Conservation (phyloP, 352 stramenopile genomes). For the Phytophthora citricola region DNA sequence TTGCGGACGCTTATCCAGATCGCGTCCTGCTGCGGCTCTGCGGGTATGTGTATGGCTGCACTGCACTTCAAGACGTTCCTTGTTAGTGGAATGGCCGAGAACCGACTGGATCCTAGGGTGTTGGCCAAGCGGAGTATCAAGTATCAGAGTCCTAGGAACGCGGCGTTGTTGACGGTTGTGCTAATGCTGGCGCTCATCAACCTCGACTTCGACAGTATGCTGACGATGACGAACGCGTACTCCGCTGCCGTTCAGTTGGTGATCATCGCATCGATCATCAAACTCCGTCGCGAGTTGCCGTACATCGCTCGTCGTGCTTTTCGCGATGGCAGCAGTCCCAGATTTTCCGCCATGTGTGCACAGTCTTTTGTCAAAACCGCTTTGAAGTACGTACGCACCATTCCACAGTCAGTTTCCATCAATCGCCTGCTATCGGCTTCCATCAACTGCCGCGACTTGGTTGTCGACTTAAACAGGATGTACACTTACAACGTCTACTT, state of each 20-base stretch:
- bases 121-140: constrained; percentile 64
- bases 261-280: constrained; percentile 91
- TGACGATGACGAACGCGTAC: constrained; percentile 93
- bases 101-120: constrained; percentile 78
- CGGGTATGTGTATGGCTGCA: constrained; percentile 92
- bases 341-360: no score
- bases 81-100: constrained; percentile 83
- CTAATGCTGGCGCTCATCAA: constrained; percentile 53
- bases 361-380: no score
- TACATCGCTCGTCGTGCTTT: constrained; percentile 73
- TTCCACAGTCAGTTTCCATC: no score
- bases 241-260: constrained; percentile 87
- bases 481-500: no score
- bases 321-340: constrained; percentile 20
- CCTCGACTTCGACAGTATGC: constrained; percentile 73
- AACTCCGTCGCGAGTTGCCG: constrained; percentile 76
- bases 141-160: constrained; percentile 49
- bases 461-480: no score
- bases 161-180: constrained; percentile 48
- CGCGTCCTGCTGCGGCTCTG: constrained; percentile 69
- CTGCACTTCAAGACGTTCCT: constrained; percentile 92
- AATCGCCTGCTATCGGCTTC: no score
- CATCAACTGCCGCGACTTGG: no score
- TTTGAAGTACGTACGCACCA: no score
- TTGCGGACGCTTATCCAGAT: constrained; percentile 89